A percentile compares a stretch with the other conserved stretches of the same genome.
These are phyloP conservation scores for Fusarium neocosmosporiellum DNA, from an alignment of 2,329 filamentous ascomycete species.

Conservation along the genomic window DNA sequence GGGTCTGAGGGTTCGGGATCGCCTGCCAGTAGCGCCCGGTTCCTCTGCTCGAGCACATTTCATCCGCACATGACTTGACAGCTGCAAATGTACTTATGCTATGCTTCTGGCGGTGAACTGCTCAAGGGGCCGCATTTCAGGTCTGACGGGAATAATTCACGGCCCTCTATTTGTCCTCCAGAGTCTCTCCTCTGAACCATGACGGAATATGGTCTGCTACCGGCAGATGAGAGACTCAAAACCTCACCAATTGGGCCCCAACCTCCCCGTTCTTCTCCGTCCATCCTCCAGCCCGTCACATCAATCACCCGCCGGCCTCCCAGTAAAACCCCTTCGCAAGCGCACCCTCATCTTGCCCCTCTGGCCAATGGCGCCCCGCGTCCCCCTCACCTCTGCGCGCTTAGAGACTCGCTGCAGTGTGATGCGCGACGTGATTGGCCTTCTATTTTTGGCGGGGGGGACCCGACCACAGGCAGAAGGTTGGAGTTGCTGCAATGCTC, in stretches of 20 bases:
- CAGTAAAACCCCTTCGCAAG: background rate
- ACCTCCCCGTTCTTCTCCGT: background rate
- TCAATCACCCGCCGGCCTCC: background rate
- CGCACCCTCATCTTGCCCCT: conserved; percentile 15
- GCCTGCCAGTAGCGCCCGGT: background rate
- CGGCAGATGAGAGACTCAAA: background rate
- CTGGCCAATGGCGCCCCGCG: conserved; percentile 13
- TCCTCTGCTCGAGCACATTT: background rate
- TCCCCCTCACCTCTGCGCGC: conserved; percentile 35
- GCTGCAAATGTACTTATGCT: background rate
- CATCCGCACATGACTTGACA: background rate
- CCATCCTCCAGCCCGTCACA: background rate
- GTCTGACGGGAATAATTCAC: background rate
- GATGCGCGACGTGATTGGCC: conserved; percentile 47
- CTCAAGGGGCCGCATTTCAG: background rate
- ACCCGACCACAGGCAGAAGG: too few relatives aligned
- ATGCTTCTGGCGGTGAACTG: background rate
- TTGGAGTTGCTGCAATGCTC: conserved; percentile 1
- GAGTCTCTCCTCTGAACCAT: background rate
- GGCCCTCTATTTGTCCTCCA: background rate
- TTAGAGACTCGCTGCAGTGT: conserved; percentile 44
- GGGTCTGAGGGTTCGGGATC: conserved; percentile 6
- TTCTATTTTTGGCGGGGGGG: conserved; percentile 33
- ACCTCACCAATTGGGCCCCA: background rate
- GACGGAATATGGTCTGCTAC: conserved; percentile 1